These are phyloP conservation scores for Quercus phellos DNA, from an alignment of 331 rosid genomes.

Conservation along the genomic window DNA sequence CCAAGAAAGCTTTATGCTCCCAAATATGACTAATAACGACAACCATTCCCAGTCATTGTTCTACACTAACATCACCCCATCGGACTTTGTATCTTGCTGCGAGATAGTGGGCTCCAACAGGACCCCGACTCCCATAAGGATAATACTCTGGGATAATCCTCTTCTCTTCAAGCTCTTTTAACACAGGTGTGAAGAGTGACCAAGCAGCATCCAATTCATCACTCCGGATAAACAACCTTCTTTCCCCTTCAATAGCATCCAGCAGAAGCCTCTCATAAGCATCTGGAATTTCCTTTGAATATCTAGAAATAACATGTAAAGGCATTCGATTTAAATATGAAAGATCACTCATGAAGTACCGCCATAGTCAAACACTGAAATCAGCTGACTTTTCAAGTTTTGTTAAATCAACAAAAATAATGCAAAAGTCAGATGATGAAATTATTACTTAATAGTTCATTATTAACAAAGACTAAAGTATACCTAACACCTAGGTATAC, in stretches of 20 bases:
- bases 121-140: slow-evolving; percentile 89
- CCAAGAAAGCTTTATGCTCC: not conserved
- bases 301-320: slow-evolving; percentile 37
- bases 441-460: not conserved
- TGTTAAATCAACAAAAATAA: not conserved
- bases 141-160: slow-evolving; percentile 73
- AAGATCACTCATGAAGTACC: not conserved
- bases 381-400: not conserved
- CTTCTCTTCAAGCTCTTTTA: slow-evolving; percentile 71
- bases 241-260: slow-evolving; percentile 89
- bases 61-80: slow-evolving; percentile 76
- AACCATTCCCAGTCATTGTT: slow-evolving; percentile 21
- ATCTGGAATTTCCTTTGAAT: slow-evolving; percentile 87
- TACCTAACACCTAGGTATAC: not conserved
- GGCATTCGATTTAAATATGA: not conserved
- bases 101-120: slow-evolving; percentile 87
- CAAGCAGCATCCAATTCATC: slow-evolving; percentile 89
- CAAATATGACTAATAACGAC: not conserved
- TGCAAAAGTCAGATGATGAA: not conserved
- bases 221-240: slow-evolving; percentile 80
- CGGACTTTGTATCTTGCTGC: slow-evolving; percentile 74
- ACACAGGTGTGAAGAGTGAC: slow-evolving; percentile 72
- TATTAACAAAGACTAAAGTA: not conserved
- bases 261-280: slow-evolving; percentile 89
- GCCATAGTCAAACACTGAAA: not conserved